Base-by-base conservation (phyloP, 2,329 filamentous ascomycete species). In the Oidium heveae region DNA sequence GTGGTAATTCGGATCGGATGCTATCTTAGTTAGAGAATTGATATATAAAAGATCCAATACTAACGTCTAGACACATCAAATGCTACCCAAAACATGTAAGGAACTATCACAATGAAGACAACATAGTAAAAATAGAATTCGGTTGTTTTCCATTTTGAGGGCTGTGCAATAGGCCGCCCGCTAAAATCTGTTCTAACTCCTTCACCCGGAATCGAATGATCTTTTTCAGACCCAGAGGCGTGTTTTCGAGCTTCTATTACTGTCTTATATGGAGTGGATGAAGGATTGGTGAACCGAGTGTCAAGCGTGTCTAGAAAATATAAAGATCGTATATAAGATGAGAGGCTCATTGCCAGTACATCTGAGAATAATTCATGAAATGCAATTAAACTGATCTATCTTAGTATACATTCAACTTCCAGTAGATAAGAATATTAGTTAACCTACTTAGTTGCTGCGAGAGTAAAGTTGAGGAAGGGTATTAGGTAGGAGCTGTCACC, bases 71-170 rank as follows among this genome's bases (percentile, higher is more conserved):
- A 98, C 49, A 94, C 86, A 68, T 85, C 77, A 60, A 87, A 84
- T 10, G 83, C 81, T n/a, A 82, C 73, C 72, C 86, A 94, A 68
- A 94, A 86, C 88, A 98, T 98, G 62, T 80, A 75, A 9, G 86
- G 86, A 28, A 96, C 73, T 55, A 72, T 73, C 6, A 76, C 64
- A 33, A 74, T 58, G 61, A 95, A 76, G 59, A 85, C 68, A 20
- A 82, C 51, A 61, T 80, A 83, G 70, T 98, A 96, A 54, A 87
- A 61, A 65, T 78, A 82, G 70, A 91, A 96, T 68, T 98, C 91
- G 2, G 75, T 74, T 0, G 87, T 93, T 24, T 74, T 77, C 89
- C 89, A 98, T 79, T 76, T 82, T 46, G 88, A 75, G 37, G 79
- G 76, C 57, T 75, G 72, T 55, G 67, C 69, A 66, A 66, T 71